Percentiles rank a stretch among this genome's conserved stretches.
These are phyloP conservation scores for Monosporozyma solicola DNA, from an alignment of 805 yeast species.

Conservation along the genomic window DNA sequence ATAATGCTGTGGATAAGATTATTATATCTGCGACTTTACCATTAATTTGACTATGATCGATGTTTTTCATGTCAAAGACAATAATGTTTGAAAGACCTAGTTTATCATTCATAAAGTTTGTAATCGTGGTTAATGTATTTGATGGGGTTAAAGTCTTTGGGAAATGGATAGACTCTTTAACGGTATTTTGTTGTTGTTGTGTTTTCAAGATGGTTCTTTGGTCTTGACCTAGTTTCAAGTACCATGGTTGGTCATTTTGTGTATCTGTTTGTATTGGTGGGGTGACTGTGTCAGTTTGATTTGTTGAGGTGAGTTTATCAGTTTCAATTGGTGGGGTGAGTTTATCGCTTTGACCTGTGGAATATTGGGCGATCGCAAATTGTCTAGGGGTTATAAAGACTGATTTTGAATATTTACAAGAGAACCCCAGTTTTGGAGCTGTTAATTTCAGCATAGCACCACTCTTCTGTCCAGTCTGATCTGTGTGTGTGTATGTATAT, in stretches of 20 bases:
- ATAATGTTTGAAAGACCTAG: slow-evolving; percentile 57
- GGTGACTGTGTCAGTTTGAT: no score
- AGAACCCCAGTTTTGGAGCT: no score
- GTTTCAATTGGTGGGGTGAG: no score
- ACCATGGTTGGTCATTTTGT: slow-evolving; percentile 45
- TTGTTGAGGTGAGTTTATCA: neutral
- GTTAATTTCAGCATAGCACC: no score
- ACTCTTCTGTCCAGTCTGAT: no score
- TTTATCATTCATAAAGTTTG: slow-evolving; percentile 41
- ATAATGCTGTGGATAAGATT: slow-evolving; percentile 67
- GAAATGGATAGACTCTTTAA: slow-evolving; percentile 38
- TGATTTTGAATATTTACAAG: no score
- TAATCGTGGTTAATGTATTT: slow-evolving; percentile 28
- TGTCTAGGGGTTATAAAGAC: no score
- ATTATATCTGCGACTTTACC: slow-evolving; percentile 36
- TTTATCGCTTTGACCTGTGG: no score
- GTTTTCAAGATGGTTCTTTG: slow-evolving; percentile 7
- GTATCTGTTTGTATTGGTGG: neutral
- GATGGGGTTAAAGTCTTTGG: slow-evolving; percentile 50
- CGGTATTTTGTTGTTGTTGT: neutral
- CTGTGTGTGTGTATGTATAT: no score
- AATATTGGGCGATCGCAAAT: no score
- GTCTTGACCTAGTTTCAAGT: slow-evolving; percentile 34
- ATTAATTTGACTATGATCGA: slow-evolving; percentile 5
- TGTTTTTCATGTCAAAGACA: slow-evolving; percentile 55